Conservation (phyloP, 306 rosid genomes). For the Inga laurina region DNA sequence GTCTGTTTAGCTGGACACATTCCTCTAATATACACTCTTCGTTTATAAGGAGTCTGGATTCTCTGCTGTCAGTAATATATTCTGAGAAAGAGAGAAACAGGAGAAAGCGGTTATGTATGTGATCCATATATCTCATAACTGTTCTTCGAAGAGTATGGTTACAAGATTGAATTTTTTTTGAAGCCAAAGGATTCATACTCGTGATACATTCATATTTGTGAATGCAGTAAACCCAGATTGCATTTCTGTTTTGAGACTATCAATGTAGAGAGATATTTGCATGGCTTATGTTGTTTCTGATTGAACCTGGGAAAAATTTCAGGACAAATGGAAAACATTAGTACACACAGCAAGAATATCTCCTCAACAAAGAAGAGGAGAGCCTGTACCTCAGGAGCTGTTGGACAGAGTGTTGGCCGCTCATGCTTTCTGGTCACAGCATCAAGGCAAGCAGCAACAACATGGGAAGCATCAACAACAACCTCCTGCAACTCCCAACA, state of each 20-base stretch:
- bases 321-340: constrained; percentile 98
- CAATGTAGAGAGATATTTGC: background rate
- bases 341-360: constrained; percentile 90
- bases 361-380: constrained; percentile 96
- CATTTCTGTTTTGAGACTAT: background rate
- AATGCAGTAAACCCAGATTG: background rate
- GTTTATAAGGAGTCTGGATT: background rate
- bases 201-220: background rate
- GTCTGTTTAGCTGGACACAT: background rate
- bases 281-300: background rate
- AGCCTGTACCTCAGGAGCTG: constrained; percentile 88
- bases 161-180: no score
- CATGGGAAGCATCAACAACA: constrained; percentile 28
- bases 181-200: background rate
- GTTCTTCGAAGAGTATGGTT: background rate
- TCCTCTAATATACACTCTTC: background rate
- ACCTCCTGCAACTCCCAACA: constrained; percentile 22
- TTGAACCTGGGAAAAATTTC: background rate
- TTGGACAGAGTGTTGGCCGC: constrained; percentile 85
- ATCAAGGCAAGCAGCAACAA: constrained; percentile 71
- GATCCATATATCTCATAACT: background rate
- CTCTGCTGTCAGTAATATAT: background rate
- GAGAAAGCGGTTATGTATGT: background rate
- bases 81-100: background rate
- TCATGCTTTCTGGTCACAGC: constrained; percentile 82